Evolutionary conservation across 441 rosid genomes (phyloP).

Genomic region (Daphne laureola): DNA sequence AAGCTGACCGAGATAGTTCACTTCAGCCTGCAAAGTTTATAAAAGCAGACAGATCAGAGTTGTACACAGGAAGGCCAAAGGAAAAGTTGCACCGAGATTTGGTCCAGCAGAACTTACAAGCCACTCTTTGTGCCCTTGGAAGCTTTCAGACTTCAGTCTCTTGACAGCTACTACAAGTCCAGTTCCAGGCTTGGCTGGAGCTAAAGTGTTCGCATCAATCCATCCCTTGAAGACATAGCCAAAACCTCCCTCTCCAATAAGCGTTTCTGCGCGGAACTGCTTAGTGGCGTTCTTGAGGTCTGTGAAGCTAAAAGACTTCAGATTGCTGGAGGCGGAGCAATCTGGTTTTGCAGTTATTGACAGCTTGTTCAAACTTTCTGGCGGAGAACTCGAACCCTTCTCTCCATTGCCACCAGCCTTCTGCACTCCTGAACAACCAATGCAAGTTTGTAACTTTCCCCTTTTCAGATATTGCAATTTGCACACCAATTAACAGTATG

Average conservation of each 20-base stretch:
- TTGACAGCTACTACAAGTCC: constrained; percentile 57
- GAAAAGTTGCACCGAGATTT: not conserved
- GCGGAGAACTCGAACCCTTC: constrained; percentile 14
- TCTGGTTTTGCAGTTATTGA: constrained; percentile 18
- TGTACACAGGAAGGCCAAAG: not conserved
- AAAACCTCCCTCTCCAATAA: constrained; percentile 62
- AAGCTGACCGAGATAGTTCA: constrained; percentile 45
- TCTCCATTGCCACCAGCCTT: constrained; percentile 14
- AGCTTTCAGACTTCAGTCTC: constrained; percentile 36
- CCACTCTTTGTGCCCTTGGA: constrained; percentile 70
- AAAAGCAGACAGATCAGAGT: constrained; percentile 5
- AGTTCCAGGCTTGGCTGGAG: constrained; percentile 46
- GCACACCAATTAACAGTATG: too few relatives aligned
- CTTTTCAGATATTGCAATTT: too few relatives aligned
- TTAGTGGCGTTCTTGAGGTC: constrained; percentile 54
- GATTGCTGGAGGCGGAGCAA: constrained; percentile 22
- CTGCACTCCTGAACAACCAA: constrained; percentile 23
- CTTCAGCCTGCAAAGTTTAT: constrained; percentile 35
- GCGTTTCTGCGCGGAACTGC: constrained; percentile 37
- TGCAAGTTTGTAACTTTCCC: too few relatives aligned
- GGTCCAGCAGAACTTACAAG: constrained; percentile 30
- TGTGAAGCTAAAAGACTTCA: constrained; percentile 42
- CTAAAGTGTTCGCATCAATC: constrained; percentile 37
- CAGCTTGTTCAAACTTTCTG: constrained; percentile 19
- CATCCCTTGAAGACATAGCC: constrained; percentile 59